These are phyloP conservation scores for Picea glauca DNA, from an alignment of 75 land plant species.

Conservation along the genomic window DNA sequence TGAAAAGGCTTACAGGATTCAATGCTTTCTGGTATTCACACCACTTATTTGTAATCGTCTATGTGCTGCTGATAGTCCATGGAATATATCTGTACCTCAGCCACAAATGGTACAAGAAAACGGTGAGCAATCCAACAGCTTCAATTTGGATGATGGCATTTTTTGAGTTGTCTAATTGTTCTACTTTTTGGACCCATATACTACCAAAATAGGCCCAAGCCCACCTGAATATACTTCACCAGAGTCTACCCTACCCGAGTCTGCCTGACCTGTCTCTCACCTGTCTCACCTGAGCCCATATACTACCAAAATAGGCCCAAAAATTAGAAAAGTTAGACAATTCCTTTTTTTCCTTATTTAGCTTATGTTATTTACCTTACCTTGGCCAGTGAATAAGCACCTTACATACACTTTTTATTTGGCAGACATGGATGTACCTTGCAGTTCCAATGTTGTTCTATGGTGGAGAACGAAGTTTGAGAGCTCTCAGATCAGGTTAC, in stretches of 20 bases:
- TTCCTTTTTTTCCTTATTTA: no score
- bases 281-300: no score
- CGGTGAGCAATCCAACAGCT: constrained; percentile 17
- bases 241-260: no score
- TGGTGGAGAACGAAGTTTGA: constrained; percentile 34
- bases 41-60: constrained; percentile 52
- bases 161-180: no score
- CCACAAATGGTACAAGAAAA: constrained; percentile 39
- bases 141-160: neutral
- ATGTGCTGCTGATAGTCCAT: constrained; percentile 29
- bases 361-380: no score
- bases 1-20: constrained; percentile 46
- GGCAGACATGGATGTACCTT: constrained; percentile 78
- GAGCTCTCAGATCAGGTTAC: constrained; percentile 42
- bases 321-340: no score
- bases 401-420: neutral
- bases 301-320: no score
- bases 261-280: no score
- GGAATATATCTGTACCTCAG: constrained; percentile 24
- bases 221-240: no score
- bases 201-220: no score
- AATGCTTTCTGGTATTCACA: constrained; percentile 79
- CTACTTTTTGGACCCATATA: no score
- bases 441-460: constrained; percentile 54
- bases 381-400: no score